These are phyloP conservation scores for Yamadazyma sp. DNA, from an alignment of 1,139 yeast species.

Conservation along the genomic window DNA sequence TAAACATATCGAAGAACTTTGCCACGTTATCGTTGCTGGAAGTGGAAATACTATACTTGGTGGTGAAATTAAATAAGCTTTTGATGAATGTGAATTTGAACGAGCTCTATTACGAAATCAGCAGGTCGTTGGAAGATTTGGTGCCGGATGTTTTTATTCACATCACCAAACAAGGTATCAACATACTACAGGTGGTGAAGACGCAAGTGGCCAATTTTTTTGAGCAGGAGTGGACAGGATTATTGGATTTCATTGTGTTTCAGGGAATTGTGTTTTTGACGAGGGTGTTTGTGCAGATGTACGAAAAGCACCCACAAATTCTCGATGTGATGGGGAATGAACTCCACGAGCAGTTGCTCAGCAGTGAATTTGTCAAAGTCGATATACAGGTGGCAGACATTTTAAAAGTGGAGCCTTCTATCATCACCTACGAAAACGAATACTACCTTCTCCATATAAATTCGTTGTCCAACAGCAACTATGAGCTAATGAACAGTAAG, in stretches of 20 bases:
- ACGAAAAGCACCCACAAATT: constrained; percentile 15
- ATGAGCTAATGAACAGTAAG: constrained; percentile 39
- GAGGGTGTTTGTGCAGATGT: constrained; percentile 21
- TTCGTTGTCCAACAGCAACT: constrained; percentile 37
- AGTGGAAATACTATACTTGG: constrained; percentile 29
- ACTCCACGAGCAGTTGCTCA: constrained; percentile 25
- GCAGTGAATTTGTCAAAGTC: constrained; percentile 19
- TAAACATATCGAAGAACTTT: constrained; percentile 4
- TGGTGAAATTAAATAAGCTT: constrained; percentile 36
- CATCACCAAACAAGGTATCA: constrained; percentile 39
- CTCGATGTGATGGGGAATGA: constrained; percentile 13
- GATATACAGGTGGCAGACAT: constrained; percentile 15
- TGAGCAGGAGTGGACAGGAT: constrained; percentile 12
- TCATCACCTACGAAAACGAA: constrained; percentile 47
- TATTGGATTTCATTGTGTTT: constrained; percentile 39
- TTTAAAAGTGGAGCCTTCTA: constrained; percentile 25
- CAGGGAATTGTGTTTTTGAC: constrained; percentile 43
- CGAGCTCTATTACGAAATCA: constrained; percentile 40
- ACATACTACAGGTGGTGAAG: constrained; percentile 26
- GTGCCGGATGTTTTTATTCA: constrained; percentile 30
- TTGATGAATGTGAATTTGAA: constrained; percentile 28
- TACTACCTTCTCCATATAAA: constrained; percentile 43
- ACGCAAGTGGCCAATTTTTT: constrained; percentile 25
- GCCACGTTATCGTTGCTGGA: constrained; percentile 13
- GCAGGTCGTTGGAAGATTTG: constrained; percentile 38